These are phyloP conservation scores for Fusarium sp. DNA, from an alignment of 2,329 filamentous ascomycete genomes.

Conservation along the genomic window DNA sequence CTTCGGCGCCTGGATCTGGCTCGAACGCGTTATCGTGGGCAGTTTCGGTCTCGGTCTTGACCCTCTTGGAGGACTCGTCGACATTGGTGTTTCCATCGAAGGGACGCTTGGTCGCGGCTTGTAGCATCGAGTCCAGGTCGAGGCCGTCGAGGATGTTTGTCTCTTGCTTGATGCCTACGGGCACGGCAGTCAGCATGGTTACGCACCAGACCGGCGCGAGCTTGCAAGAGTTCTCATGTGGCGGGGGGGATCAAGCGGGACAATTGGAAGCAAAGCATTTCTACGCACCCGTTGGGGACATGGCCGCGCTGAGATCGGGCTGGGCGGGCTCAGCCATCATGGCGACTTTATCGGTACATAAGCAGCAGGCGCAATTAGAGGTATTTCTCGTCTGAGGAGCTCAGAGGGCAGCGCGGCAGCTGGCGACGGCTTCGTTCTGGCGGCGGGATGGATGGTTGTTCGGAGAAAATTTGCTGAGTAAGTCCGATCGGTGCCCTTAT, in stretches of 20 bases:
- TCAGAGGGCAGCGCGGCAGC: conserved; percentile 34
- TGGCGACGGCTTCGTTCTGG: conserved; percentile 26
- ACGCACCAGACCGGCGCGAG: conserved; percentile 9
- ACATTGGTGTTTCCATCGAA: conserved; percentile 45
- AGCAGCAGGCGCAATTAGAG: conserved; percentile 35
- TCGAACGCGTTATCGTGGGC: conserved; percentile 36
- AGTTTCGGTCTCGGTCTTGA: conserved; percentile 45
- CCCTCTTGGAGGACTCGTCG: conserved; percentile 48
- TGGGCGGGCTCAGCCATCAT: conserved; percentile 56
- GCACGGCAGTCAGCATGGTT: conserved; percentile 40
- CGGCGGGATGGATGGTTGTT: conserved; percentile 46
- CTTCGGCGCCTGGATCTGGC: conserved; percentile 35
- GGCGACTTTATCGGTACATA: conserved; percentile 45
- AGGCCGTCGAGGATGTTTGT: conserved; percentile 48
- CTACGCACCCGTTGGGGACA: conserved; percentile 50
- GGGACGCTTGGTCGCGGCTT: conserved; percentile 51
- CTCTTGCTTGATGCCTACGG: conserved; percentile 53
- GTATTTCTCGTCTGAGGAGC: conserved; percentile 27
- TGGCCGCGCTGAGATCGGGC: conserved; percentile 47
- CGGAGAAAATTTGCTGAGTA: conserved; percentile 57
- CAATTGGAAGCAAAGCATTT: background rate
- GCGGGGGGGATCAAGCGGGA: conserved; percentile 21
- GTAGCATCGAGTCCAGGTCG: conserved; percentile 49
- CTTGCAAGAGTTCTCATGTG: conserved; percentile 7
- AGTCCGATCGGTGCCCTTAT: conserved; percentile 52